A percentile compares a stretch with the other conserved stretches of the same genome.
Evolutionary conservation across 1,284 basidiomycete species (phyloP).

Genomic region (Ceratobasidium sp.): DNA sequence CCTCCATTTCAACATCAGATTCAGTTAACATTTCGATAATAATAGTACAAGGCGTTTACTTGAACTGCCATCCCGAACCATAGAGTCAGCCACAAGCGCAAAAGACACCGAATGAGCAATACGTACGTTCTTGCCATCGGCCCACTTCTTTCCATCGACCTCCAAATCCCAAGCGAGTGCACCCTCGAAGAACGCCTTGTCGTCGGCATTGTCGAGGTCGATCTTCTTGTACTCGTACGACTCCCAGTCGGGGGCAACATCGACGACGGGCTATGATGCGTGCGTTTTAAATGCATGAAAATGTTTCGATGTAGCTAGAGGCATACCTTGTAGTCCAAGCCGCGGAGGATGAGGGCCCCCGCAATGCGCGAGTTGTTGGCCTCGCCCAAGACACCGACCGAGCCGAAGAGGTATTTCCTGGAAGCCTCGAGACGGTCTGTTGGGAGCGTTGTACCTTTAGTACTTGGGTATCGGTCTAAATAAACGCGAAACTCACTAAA

Average conservation of each 20-base stretch:
- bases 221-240: conserved; percentile 77
- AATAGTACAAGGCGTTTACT: neutral
- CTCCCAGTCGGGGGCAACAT: conserved; percentile 91
- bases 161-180: conserved; percentile 88
- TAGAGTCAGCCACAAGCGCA: neutral
- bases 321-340: conserved; percentile 59
- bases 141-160: conserved; percentile 67
- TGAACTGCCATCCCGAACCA: neutral
- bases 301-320: neutral
- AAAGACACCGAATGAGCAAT: neutral
- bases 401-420: conserved; percentile 95
- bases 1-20: neutral
- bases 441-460: neutral
- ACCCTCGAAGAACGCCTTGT: conserved; percentile 91
- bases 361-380: conserved; percentile 82
- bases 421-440: conserved; percentile 91
- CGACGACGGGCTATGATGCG: conserved; percentile 70
- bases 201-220: conserved; percentile 70
- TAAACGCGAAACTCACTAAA: conserved; percentile 64
- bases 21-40: conserved; percentile 2
- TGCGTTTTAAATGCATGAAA: conserved; percentile 32
- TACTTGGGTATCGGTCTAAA: neutral
- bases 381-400: conserved; percentile 89
- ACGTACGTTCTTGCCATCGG: conserved; percentile 6
- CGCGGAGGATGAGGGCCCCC: conserved; percentile 87